Evolutionary conservation across 441 rosid genomes (phyloP).

Genomic region (Mallotus japonicus): DNA sequence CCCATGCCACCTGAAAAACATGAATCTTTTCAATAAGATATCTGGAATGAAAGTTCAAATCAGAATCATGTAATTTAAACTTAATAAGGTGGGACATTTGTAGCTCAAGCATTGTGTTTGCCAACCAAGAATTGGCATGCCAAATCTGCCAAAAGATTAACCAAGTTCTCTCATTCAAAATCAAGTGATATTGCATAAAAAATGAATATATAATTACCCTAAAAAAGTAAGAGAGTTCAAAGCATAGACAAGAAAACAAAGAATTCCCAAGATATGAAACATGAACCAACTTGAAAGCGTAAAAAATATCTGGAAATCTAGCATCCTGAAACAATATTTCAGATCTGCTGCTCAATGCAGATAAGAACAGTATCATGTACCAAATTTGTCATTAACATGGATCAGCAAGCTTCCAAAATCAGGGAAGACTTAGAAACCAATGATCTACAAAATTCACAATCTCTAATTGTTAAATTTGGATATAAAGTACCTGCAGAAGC

Average conservation of each 20-base stretch:
- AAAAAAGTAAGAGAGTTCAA: too few species aligned
- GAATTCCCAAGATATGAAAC: too few species aligned
- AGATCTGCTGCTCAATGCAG: neutral
- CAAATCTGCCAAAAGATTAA: neutral
- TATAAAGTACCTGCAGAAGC: conserved; percentile 69
- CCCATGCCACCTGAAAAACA: conserved; percentile 83
- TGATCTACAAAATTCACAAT: neutral
- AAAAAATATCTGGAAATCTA: neutral
- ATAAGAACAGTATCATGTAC: neutral
- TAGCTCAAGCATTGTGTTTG: neutral
- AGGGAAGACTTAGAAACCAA: too few species aligned
- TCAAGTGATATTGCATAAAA: neutral
- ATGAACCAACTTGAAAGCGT: too few species aligned
- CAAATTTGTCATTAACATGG: neutral
- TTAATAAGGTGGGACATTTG: neutral
- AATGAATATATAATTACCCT: too few species aligned
- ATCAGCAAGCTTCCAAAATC: too few species aligned
- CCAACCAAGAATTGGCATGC: neutral
- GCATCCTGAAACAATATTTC: neutral
- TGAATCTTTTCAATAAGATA: neutral
- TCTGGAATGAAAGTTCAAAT: conserved; percentile 8
- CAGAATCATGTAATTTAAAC: neutral
- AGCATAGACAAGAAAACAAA: too few species aligned
- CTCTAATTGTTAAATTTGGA: neutral
- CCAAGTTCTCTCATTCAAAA: neutral